Conservation (phyloP, 257 asterid genomes). For the Nicotiana tomentosiformis region DNA sequence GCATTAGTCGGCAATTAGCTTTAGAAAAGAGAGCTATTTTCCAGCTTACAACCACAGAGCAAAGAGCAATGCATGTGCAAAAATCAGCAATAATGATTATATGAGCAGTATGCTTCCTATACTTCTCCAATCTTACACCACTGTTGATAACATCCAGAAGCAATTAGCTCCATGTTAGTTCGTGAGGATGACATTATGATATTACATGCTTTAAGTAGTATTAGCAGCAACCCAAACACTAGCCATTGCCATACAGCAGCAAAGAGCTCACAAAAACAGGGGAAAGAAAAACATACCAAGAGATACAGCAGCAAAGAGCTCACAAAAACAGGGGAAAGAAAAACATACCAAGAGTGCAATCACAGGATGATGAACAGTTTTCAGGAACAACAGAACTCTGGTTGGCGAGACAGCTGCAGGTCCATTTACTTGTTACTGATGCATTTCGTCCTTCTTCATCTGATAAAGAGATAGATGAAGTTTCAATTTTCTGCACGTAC, state of each 20-base stretch:
- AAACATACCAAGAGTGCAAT: slow-evolving; percentile 66
- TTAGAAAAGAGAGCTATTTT: not conserved
- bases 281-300: too few relatives aligned
- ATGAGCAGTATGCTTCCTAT: not conserved
- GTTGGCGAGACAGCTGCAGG: slow-evolving; percentile 67
- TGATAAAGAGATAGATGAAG: not conserved
- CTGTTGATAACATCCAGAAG: not conserved
- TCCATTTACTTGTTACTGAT: slow-evolving; percentile 53
- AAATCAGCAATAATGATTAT: not conserved
- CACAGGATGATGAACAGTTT: slow-evolving; percentile 81
- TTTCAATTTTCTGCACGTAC: slow-evolving; percentile 3
- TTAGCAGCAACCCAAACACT: not conserved
- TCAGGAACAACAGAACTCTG: slow-evolving; percentile 22
- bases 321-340: not conserved
- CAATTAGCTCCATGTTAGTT: not conserved
- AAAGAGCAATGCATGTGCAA: not conserved
- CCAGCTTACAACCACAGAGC: not conserved
- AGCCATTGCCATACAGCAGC: not conserved
- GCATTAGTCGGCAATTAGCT: not conserved
- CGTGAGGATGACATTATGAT: not conserved
- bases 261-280: too few relatives aligned
- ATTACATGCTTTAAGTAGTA: not conserved
- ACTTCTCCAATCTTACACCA: not conserved
- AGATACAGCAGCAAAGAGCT: not conserved
- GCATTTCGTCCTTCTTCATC: slow-evolving; percentile 32